phyloP scores from a whole-genome alignment of 331 rosid species.

The Rhamnella rubrinervis region DNA sequence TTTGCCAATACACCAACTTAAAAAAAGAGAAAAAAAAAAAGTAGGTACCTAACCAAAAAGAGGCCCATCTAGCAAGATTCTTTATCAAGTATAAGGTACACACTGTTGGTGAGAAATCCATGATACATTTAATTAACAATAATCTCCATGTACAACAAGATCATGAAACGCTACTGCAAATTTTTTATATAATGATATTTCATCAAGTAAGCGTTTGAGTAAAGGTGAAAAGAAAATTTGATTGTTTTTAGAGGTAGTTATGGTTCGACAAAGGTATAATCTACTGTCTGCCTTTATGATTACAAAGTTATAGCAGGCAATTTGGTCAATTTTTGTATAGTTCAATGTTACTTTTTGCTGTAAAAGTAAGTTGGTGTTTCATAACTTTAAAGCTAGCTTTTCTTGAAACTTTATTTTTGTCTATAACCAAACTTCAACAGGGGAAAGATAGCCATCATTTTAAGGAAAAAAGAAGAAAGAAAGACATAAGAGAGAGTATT shows the following conservation, averaged over 20 bases:
- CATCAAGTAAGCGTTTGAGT: conserved; percentile 46
- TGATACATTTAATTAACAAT: conserved; percentile 7
- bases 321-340: conserved; percentile 32
- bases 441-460: conserved; percentile 61
- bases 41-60: conserved; percentile 52
- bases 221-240: conserved; percentile 35
- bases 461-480: conserved; percentile 23
- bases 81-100: conserved; percentile 28
- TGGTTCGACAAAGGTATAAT: conserved; percentile 32
- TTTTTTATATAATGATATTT: conserved; percentile 10
- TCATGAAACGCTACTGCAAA: conserved; percentile 16
- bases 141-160: conserved; percentile 21
- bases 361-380: conserved; percentile 35
- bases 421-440: conserved; percentile 43
- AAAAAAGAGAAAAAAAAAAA: conserved; percentile 38
- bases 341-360: conserved; percentile 25
- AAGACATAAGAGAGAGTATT: conserved; percentile 4
- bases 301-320: conserved; percentile 21
- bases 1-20: conserved; percentile 65
- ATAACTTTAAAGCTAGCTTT: conserved; percentile 60
- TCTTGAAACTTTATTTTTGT: background rate
- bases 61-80: conserved; percentile 32
- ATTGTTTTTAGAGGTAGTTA: conserved; percentile 12
- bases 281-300: conserved; percentile 19
- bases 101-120: conserved; percentile 11